phyloP scores from a whole-genome alignment of 495 filamentous ascomycete species.

The Haplographium delicatum region DNA sequence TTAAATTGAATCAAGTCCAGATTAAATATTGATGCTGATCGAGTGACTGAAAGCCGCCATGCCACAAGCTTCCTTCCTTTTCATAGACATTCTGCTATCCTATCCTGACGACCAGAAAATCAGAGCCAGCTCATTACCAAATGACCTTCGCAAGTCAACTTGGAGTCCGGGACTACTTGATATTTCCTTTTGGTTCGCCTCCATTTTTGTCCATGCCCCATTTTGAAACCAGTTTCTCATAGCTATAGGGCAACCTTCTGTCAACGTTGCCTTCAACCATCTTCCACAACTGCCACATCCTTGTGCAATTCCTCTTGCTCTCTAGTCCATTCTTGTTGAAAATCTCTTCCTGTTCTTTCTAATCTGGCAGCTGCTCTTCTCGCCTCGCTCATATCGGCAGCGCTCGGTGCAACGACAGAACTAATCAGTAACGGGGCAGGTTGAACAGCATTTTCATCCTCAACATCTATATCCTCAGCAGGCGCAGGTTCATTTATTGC shows the following conservation, averaged over 20 bases:
- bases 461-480: not conserved
- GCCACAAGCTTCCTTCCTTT: no score
- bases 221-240: no score
- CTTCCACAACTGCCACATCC: not conserved
- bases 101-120: no score
- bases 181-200: no score
- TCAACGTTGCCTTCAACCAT: not conserved
- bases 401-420: slow-evolving; percentile 19
- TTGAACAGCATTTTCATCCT: slow-evolving; percentile 7
- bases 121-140: no score
- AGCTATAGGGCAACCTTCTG: not conserved
- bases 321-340: slow-evolving; percentile 21
- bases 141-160: no score
- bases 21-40: no score
- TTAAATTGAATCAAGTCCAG: no score
- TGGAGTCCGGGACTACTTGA: no score
- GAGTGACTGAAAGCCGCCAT: no score
- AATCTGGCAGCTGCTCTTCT: slow-evolving; percentile 19
- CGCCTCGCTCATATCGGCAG: slow-evolving; percentile 11
- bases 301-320: slow-evolving; percentile 11
- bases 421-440: slow-evolving; percentile 19
- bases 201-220: no score
- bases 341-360: slow-evolving; percentile 21
- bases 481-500: not conserved
- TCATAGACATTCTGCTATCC: no score